These are phyloP conservation scores for Cyclocybe cylindracea DNA, from an alignment of 768 basidiomycete genomes.

Conservation along the genomic window DNA sequence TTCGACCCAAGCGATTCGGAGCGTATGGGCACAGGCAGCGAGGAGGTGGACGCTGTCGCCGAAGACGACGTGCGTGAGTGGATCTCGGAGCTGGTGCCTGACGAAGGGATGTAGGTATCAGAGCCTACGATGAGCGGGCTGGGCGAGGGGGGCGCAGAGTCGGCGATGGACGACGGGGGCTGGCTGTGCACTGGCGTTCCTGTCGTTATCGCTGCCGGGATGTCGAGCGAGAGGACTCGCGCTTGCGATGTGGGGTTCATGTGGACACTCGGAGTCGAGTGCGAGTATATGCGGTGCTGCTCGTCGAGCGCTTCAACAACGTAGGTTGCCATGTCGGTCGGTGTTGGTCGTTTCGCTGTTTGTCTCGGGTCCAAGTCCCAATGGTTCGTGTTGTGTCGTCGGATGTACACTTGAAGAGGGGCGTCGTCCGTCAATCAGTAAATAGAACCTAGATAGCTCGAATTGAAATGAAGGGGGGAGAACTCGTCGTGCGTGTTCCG, in stretches of 20 bases:
- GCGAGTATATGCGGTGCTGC: too few relatives aligned
- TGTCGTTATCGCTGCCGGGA: constrained; percentile 3
- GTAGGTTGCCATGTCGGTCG: too few relatives aligned
- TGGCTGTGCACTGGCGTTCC: constrained; percentile 1
- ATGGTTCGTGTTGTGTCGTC: too few relatives aligned
- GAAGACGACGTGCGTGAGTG: constrained; percentile 5
- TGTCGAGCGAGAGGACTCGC: background rate
- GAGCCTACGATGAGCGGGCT: constrained; percentile 8
- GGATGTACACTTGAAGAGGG: too few relatives aligned
- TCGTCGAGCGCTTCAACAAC: too few relatives aligned
- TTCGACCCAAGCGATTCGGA: background rate
- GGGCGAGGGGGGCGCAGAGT: constrained; percentile 18
- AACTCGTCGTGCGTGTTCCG: too few relatives aligned
- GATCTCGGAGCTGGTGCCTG: constrained; percentile 3
- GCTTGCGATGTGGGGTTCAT: background rate
- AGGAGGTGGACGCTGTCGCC: constrained; percentile 16
- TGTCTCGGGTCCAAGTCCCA: too few relatives aligned
- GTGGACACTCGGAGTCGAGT: too few relatives aligned
- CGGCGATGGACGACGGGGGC: constrained; percentile 13
- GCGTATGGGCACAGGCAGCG: background rate
- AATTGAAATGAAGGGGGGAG: too few relatives aligned
- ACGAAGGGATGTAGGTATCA: constrained; percentile 6
- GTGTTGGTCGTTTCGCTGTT: too few relatives aligned
- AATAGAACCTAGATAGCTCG: too few relatives aligned
- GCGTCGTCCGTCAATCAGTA: too few relatives aligned